Percentiles rank a stretch among this genome's conserved stretches.
Evolutionary conservation across 1,284 basidiomycete genomes (phyloP).

Genomic region (Cryptococcus deneoformans): DNA sequence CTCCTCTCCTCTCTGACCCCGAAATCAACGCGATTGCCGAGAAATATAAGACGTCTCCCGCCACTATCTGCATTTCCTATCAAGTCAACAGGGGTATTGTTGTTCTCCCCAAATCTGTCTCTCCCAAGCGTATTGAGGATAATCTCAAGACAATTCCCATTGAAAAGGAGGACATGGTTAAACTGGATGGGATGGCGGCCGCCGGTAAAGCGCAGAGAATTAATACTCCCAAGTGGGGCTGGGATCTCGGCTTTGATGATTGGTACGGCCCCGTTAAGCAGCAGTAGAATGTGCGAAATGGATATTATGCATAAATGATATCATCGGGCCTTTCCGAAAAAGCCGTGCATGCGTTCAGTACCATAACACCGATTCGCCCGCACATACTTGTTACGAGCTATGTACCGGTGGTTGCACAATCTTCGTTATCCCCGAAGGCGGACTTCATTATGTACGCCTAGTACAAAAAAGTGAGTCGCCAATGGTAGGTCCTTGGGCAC

Average conservation of each 20-base stretch:
- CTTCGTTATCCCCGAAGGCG: too few species aligned
- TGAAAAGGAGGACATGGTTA: conserved; percentile 58
- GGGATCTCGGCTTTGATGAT: conserved; percentile 21
- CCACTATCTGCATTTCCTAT: conserved; percentile 53
- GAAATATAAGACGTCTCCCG: conserved; percentile 59
- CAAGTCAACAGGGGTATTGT: conserved; percentile 56
- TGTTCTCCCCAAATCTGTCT: conserved; percentile 72
- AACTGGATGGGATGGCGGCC: conserved; percentile 63
- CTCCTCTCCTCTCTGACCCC: conserved; percentile 67
- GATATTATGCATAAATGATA: too few species aligned
- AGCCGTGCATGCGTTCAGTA: too few species aligned
- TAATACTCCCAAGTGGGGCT: conserved; percentile 36
- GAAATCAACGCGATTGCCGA: conserved; percentile 62
- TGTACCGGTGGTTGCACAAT: too few species aligned
- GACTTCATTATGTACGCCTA: too few species aligned
- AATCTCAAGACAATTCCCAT: conserved; percentile 62
- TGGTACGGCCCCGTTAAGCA: conserved; percentile 6
- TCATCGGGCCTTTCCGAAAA: too few species aligned
- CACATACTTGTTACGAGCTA: too few species aligned
- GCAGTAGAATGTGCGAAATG: neutral
- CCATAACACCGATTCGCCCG: too few species aligned
- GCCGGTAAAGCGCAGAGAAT: conserved; percentile 47
- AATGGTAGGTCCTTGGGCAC: too few species aligned
- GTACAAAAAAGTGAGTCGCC: too few species aligned
- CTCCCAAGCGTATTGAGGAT: conserved; percentile 58